phyloP scores from a whole-genome alignment of 768 basidiomycete species.

The Agrocybe chaxingu region DNA sequence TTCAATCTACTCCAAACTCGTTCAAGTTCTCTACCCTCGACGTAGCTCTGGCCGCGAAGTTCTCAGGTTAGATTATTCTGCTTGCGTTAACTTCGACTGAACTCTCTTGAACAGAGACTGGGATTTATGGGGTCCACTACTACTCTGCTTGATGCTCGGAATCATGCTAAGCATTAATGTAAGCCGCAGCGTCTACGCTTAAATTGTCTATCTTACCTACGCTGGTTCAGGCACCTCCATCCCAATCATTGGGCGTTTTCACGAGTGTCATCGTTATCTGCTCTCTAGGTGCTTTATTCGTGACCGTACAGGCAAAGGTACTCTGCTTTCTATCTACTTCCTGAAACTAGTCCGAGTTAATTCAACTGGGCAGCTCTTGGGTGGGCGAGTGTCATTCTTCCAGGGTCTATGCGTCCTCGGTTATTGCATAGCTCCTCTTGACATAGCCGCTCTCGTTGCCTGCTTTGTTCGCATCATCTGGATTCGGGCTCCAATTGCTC shows the following conservation, averaged over 20 bases:
- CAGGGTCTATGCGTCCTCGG: slow-evolving; percentile 94
- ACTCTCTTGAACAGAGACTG: slow-evolving; percentile 67
- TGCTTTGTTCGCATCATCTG: slow-evolving; percentile 85
- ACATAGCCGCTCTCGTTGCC: slow-evolving; percentile 85
- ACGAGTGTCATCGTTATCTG: slow-evolving; percentile 93
- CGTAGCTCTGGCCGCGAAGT: slow-evolving; percentile 75
- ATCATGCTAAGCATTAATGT: slow-evolving; percentile 87
- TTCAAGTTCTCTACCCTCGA: slow-evolving; percentile 92
- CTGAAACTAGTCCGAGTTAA: slow-evolving; percentile 1
- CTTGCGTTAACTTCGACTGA: neutral
- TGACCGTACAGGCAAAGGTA: slow-evolving; percentile 96
- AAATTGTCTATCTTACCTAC: slow-evolving; percentile 1
- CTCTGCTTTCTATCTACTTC: slow-evolving; percentile 9
- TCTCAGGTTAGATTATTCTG: slow-evolving; percentile 48
- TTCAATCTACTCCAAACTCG: slow-evolving; percentile 89
- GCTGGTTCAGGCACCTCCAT: slow-evolving; percentile 66
- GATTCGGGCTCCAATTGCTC: slow-evolving; percentile 80
- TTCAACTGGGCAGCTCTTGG: slow-evolving; percentile 54
- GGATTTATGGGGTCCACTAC: slow-evolving; percentile 96
- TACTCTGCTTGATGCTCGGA: slow-evolving; percentile 76
- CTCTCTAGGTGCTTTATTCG: slow-evolving; percentile 83
- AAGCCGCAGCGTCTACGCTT: slow-evolving; percentile 15
- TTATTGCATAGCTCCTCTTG: slow-evolving; percentile 91
- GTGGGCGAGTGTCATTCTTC: slow-evolving; percentile 93
- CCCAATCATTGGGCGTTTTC: slow-evolving; percentile 86